Evolutionary conservation across 2,329 filamentous ascomycete genomes (phyloP), one percentile per base, ranked within the genome.

Genomic region (Diplodia seriata): DNA sequence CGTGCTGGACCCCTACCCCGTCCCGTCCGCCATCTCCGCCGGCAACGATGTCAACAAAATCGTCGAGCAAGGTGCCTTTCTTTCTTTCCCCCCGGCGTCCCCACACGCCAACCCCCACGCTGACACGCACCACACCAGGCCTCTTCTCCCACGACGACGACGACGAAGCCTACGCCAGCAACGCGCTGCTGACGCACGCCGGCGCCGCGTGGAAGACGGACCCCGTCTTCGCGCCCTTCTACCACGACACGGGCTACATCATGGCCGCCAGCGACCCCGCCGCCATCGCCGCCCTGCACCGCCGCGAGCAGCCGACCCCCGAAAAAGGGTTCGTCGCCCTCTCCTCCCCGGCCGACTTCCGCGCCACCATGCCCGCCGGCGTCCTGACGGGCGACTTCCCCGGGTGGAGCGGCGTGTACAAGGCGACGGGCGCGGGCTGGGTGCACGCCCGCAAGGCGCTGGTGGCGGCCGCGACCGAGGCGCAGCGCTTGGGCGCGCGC

Each of bases 21-120:
- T 83, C 3, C 82, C 83, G 1, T 84, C 82, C 5, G 74, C 76
- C 5, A 82, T 83, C 63, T 81, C 82, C 15, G 82, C 83, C 3
- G 83, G 82, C n/a, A 84, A 84, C 74, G 83, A 85, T 70, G 74
- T 84, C 50, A 84, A 84, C 71, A 84, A 84, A 68, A 84, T 85
- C 66, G 78, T 80, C 80, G 75, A 82, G 73, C 68, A 79, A 76
- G 72, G 81, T 81, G 49, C 26, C 62, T 66, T 2, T 15, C 5
- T 66, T 2, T 15, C 5, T 23, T 23, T 23, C 23, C 23, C 43
- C 18, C 50, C 61, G 15, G 2, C 36, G 1, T 15, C 14, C 18
- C 49, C 36, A 26, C 50, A 18, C 36, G 8, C 26, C n/a, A 2
- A 26, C 40, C 18, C 23, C 7, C 47, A 26, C 5, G 33, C 36